Percentiles rank a stretch among this genome's conserved stretches.
Conservation (phyloP, 2,329 filamentous ascomycete genomes). For the Epichloe brachyelytri region DNA sequence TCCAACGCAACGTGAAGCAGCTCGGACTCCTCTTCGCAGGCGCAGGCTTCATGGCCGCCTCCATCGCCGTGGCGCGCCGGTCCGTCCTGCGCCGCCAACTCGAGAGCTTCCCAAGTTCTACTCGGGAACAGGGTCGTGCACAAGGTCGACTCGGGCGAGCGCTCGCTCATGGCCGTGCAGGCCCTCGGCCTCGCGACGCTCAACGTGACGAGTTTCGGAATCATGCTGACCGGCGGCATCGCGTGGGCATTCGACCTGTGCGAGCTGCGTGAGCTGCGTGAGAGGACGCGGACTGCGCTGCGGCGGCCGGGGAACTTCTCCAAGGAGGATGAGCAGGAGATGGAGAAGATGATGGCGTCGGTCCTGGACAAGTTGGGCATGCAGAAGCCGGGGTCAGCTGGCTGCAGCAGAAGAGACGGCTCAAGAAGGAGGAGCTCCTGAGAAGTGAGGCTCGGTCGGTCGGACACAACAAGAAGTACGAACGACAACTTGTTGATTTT, state of each 20-base stretch:
- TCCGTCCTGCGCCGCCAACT: slow-evolving; percentile 51
- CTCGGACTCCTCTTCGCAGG: slow-evolving; percentile 62
- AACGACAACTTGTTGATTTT: too few species aligned
- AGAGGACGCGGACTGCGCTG: slow-evolving; percentile 30
- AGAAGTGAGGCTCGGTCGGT: neutral
- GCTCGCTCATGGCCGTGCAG: slow-evolving; percentile 57
- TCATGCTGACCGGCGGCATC: slow-evolving; percentile 61
- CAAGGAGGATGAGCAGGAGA: slow-evolving; percentile 42
- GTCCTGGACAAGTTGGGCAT: slow-evolving; percentile 39
- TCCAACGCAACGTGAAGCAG: slow-evolving; percentile 37
- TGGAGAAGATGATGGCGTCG: slow-evolving; percentile 49
- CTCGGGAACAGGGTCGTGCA: slow-evolving; percentile 33
- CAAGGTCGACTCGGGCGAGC: slow-evolving; percentile 17
- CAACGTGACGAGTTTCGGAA: slow-evolving; percentile 63
- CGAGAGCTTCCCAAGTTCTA: slow-evolving; percentile 55
- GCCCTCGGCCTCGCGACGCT: slow-evolving; percentile 78
- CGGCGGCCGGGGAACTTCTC: slow-evolving; percentile 21
- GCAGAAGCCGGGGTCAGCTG: slow-evolving; percentile 6
- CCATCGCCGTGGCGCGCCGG: slow-evolving; percentile 58
- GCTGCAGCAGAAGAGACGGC: neutral
- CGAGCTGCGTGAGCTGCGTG: slow-evolving; percentile 50
- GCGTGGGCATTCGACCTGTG: slow-evolving; percentile 70
- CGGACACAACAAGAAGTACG: neutral
- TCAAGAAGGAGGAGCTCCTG: neutral
- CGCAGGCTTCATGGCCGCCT: slow-evolving; percentile 60